phyloP scores from a whole-genome alignment of 1,139 yeast species.

The Hyphopichia buzzinii region DNA sequence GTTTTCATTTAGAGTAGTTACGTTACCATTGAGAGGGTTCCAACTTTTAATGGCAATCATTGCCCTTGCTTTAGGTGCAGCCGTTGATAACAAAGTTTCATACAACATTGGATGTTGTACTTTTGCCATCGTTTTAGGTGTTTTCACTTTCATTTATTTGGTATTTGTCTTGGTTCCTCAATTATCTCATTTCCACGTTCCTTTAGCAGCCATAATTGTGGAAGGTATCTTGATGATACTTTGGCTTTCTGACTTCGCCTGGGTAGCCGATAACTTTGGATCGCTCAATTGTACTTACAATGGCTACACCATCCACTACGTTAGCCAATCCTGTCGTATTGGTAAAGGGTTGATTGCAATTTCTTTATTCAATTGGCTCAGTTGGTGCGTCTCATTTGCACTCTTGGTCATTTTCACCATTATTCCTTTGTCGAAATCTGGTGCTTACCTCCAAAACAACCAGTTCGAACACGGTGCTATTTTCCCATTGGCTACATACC shows the following conservation, averaged over 20 bases:
- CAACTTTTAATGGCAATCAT: constrained; percentile 15
- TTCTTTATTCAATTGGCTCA: constrained; percentile 27
- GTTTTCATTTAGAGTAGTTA: too few species aligned
- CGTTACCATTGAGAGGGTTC: constrained; percentile 6
- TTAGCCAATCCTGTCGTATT: constrained; percentile 15
- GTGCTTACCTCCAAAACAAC: constrained; percentile 4
- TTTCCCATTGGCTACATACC: constrained; percentile 4
- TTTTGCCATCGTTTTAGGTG: constrained; percentile 20
- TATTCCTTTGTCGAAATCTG: constrained; percentile 16
- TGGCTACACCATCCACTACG: neutral
- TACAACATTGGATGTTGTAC: constrained; percentile 12
- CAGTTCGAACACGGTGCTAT: constrained; percentile 12
- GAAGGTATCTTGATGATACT: constrained; percentile 23
- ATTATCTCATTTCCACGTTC: constrained; percentile 10
- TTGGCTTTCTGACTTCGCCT: constrained; percentile 26
- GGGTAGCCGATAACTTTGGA: constrained; percentile 25
- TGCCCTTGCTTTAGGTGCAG: constrained; percentile 16
- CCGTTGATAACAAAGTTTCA: constrained; percentile 6
- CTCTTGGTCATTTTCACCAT: constrained; percentile 20
- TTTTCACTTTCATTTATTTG: constrained; percentile 22
- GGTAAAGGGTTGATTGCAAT: constrained; percentile 31
- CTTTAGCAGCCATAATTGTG: constrained; percentile 14
- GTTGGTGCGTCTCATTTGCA: constrained; percentile 21
- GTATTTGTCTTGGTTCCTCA: constrained; percentile 11
- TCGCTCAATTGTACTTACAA: constrained; percentile 14